Percentiles rank a stretch among this genome's conserved stretches.
Evolutionary conservation across 305 asterid species (phyloP).

Genomic region (Rubia occidens): DNA sequence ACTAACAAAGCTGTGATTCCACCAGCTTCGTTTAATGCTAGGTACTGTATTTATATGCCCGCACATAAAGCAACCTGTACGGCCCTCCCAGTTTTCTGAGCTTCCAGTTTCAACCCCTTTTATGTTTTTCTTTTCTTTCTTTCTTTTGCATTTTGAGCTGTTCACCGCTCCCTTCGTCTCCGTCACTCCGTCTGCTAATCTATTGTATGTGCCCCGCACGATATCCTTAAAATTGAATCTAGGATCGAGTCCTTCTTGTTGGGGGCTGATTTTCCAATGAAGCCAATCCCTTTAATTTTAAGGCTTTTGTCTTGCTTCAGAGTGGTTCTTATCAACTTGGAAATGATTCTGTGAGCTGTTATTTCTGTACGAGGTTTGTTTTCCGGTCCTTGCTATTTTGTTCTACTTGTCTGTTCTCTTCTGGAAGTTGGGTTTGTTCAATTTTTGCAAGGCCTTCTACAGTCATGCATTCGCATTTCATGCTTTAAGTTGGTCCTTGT

Average conservation of each 20-base stretch:
- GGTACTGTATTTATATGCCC: constrained; percentile 17
- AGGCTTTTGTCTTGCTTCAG: background rate
- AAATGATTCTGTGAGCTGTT: constrained; percentile 17
- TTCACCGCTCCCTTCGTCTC: background rate
- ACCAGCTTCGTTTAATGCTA: background rate
- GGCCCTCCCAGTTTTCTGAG: constrained; percentile 14
- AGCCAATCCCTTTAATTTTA: background rate
- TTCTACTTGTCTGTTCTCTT: background rate
- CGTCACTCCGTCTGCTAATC: background rate
- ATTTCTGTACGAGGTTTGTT: constrained; percentile 17
- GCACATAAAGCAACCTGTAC: constrained; percentile 42
- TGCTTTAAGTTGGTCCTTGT: background rate
- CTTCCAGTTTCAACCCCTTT: constrained; percentile 5
- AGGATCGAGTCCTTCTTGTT: constrained; percentile 23
- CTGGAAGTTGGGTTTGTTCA: background rate
- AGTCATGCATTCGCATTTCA: background rate
- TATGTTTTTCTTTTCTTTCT: constrained; percentile 8
- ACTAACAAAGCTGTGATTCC: no score
- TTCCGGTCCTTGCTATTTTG: constrained; percentile 11
- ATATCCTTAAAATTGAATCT: constrained; percentile 28
- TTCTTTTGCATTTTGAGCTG: constrained; percentile 4
- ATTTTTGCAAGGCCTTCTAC: background rate
- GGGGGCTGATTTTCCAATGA: constrained; percentile 5
- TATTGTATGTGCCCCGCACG: background rate
- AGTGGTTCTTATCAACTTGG: constrained; percentile 19